These are phyloP conservation scores for Toxicodendron radicans DNA, from an alignment of 345 rosid genomes.

Conservation along the genomic window DNA sequence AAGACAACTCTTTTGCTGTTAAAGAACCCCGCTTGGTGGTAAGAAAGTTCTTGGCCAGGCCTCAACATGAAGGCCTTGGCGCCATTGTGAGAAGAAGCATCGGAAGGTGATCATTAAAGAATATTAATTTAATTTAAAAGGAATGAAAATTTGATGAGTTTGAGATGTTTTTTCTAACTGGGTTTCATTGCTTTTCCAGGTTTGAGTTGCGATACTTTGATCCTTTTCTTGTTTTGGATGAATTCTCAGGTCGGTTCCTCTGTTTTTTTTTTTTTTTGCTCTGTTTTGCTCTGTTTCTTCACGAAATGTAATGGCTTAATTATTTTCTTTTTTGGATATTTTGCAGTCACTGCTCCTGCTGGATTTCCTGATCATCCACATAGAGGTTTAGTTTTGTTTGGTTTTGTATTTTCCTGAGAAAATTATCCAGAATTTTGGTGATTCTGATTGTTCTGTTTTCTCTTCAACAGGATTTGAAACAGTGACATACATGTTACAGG, in stretches of 20 bases:
- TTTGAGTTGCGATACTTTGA: constrained; percentile 85
- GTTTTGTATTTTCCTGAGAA: constrained; percentile 6
- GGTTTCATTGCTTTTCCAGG: constrained; percentile 37
- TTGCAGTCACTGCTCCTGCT: constrained; percentile 76
- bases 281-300: background rate
- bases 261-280: background rate
- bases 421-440: background rate
- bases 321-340: constrained; percentile 21
- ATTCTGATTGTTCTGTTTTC: constrained; percentile 9
- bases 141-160: background rate
- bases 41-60: constrained; percentile 78
- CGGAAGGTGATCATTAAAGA: constrained; percentile 44
- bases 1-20: constrained; percentile 26
- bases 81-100: constrained; percentile 91
- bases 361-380: constrained; percentile 99
- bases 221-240: constrained; percentile 83
- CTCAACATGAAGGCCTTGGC: constrained; percentile 86
- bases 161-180: constrained; percentile 16
- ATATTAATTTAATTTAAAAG: no score
- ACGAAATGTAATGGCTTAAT: background rate
- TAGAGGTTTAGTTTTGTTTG: constrained; percentile 54
- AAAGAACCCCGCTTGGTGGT: constrained; percentile 53
- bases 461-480: constrained; percentile 79
- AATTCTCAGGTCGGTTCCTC: constrained; percentile 65
- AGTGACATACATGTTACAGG: constrained; percentile 95